Evolutionary conservation across 768 basidiomycete species (phyloP).

Genomic region (Pilatotrama ljubarskyi): DNA sequence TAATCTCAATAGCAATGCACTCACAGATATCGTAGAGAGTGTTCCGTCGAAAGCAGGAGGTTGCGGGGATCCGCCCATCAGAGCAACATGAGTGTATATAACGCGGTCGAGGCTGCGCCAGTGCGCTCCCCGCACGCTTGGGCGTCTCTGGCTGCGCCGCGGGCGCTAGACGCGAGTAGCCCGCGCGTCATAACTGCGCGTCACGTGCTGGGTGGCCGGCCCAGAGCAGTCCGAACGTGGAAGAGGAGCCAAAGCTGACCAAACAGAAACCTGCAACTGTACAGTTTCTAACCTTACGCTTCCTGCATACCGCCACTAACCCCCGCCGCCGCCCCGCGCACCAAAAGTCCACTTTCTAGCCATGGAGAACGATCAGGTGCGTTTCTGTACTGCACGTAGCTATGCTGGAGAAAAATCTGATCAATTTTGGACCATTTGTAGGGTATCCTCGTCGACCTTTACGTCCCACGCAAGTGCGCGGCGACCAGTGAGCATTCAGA

Average conservation of each 20-base stretch:
- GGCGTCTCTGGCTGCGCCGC: constrained; percentile 17
- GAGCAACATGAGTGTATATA: constrained; percentile 19
- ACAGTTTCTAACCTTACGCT: constrained; percentile 34
- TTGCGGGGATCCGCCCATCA: constrained; percentile 23
- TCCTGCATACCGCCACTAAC: constrained; percentile 22
- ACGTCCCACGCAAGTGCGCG: constrained; percentile 99
- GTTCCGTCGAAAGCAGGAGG: constrained; percentile 36
- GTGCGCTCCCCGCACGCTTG: not conserved
- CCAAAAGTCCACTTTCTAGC: constrained; percentile 31
- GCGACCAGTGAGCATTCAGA: constrained; percentile 78
- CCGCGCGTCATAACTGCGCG: constrained; percentile 19
- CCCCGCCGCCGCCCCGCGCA: constrained; percentile 22
- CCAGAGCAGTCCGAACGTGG: constrained; percentile 7
- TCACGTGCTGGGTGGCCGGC: constrained; percentile 17
- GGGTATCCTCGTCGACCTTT: constrained; percentile 99
- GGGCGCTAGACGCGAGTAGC: constrained; percentile 11
- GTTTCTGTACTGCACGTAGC: constrained; percentile 26
- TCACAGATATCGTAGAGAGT: constrained; percentile 44
- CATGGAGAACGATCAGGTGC: constrained; percentile 93
- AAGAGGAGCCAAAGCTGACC: constrained; percentile 17
- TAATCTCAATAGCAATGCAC: not conserved
- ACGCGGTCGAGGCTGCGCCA: constrained; percentile 4
- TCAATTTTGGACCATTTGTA: constrained; percentile 34
- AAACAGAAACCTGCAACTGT: constrained; percentile 30
- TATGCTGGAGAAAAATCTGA: constrained; percentile 8